A percentile compares a stretch with the other conserved stretches of the same genome.
These are phyloP conservation scores for Eutrema salsugineum DNA, from an alignment of 441 rosid species.

Conservation along the genomic window DNA sequence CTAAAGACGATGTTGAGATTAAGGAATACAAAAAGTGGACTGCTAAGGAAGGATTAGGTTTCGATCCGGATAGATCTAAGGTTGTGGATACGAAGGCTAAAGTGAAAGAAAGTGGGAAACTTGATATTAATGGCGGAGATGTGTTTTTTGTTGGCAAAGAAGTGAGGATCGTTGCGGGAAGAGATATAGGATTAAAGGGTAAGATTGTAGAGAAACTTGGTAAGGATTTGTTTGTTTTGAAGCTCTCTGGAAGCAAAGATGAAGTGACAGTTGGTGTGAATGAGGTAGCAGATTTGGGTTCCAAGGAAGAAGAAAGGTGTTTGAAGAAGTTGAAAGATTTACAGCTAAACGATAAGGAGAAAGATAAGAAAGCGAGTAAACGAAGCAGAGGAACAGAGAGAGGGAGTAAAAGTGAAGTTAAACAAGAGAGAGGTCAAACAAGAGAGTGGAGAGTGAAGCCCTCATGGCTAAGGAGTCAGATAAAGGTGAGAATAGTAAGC, in stretches of 20 bases:
- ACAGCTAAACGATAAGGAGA: constrained; percentile 3
- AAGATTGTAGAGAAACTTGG: constrained; percentile 38
- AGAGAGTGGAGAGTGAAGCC: constrained; percentile 23
- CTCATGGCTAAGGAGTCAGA: constrained; percentile 70
- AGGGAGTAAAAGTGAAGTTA: constrained; percentile 15
- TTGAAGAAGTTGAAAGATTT: constrained; percentile 48
- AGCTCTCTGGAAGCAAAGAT: constrained; percentile 38
- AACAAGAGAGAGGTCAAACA: constrained; percentile 7
- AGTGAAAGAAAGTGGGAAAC: constrained; percentile 15
- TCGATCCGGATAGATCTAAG: constrained; percentile 21
- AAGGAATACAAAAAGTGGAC: constrained; percentile 47
- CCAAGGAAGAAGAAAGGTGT: constrained; percentile 63
- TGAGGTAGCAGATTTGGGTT: constrained; percentile 68
- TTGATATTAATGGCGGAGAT: constrained; percentile 20
- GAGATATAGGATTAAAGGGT: constrained; percentile 56
- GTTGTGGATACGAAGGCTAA: constrained; percentile 18
- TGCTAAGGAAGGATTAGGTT: constrained; percentile 62
- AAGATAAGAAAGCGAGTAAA: constrained; percentile 22
- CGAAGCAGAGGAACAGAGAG: constrained; percentile 31
- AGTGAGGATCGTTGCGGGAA: constrained; percentile 62
- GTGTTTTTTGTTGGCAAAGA: constrained; percentile 50
- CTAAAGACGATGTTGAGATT: constrained; percentile 59
- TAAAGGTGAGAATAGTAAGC: constrained; percentile 66
- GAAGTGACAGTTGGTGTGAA: constrained; percentile 39
- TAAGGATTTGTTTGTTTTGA: constrained; percentile 37